phyloP scores from a whole-genome alignment of 2,329 filamentous ascomycete species.

The Nannizzia gypsea region DNA sequence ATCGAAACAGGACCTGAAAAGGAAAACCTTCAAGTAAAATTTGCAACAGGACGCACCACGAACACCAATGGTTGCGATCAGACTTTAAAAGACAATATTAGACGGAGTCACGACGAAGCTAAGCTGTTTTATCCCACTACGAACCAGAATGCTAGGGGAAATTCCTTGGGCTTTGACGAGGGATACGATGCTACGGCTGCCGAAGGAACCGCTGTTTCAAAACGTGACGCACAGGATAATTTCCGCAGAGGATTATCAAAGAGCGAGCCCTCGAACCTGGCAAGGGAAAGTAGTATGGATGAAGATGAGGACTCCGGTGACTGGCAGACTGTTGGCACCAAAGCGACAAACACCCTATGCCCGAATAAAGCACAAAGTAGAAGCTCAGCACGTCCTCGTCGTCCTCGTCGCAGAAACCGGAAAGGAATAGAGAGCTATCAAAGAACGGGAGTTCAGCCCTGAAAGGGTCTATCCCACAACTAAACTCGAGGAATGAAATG shows the following conservation, averaged over 20 bases:
- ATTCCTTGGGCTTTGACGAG: not conserved
- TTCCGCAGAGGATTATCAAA: conserved; percentile 14
- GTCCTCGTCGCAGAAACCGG: conserved; percentile 11
- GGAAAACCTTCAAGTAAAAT: not conserved
- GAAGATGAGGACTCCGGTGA: not conserved
- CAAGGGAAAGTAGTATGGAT: not conserved
- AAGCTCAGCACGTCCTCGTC: conserved; percentile 9
- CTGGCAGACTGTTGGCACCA: not conserved
- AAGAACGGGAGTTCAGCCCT: not conserved
- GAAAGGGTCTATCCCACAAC: not conserved
- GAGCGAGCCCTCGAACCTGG: conserved; percentile 14
- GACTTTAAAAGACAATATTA: not conserved
- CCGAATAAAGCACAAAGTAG: not conserved
- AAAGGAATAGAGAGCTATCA: conserved; percentile 1
- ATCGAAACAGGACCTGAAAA: conserved; percentile 9
- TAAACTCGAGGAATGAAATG: not conserved
- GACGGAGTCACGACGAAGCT: not conserved
- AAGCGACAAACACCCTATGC: not conserved
- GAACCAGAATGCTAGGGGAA: not conserved
- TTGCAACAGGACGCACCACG: not conserved
- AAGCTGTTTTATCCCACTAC: not conserved
- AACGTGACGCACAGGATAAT: not conserved
- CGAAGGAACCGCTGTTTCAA: not conserved
- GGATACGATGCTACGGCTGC: not conserved
- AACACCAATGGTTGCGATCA: not conserved